A percentile compares a stretch with the other conserved stretches of the same genome.
Conservation (phyloP, 169 alveolate genomes). For the Plasmodium vinckei region DNA sequence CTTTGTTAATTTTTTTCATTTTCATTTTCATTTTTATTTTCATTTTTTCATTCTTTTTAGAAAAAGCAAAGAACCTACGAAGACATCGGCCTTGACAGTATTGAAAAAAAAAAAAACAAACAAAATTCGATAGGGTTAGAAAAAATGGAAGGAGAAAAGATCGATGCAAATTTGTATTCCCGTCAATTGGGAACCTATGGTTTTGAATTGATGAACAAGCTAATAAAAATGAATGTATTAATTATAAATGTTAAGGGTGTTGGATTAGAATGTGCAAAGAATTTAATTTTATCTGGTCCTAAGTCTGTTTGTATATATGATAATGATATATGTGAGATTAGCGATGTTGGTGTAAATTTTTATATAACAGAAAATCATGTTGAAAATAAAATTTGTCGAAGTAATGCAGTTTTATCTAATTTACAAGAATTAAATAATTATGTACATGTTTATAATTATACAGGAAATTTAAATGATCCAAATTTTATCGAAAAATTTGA, state of each 20-base stretch:
- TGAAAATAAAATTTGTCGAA: slow-evolving; percentile 91
- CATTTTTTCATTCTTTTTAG: neutral
- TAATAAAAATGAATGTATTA: slow-evolving; percentile 92
- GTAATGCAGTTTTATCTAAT: slow-evolving; percentile 94
- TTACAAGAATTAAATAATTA: slow-evolving; percentile 65
- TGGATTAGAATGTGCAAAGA: slow-evolving; percentile 94
- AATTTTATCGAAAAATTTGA: slow-evolving; percentile 77
- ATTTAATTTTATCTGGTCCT: slow-evolving; percentile 97
- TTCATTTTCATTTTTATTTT: too few species aligned
- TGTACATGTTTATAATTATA: slow-evolving; percentile 74
- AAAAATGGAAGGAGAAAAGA: slow-evolving; percentile 41
- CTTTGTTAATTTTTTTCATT: too few species aligned
- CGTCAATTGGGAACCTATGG: slow-evolving; percentile 99
- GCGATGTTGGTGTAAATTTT: slow-evolving; percentile 96
- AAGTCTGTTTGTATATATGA: slow-evolving; percentile 93
- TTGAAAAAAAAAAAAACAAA: slow-evolving; percentile 17
- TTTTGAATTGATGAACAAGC: slow-evolving; percentile 97
- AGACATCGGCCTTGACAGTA: slow-evolving; percentile 21
- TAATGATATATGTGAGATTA: slow-evolving; percentile 84
- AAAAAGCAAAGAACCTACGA: slow-evolving; percentile 42
- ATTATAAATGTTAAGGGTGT: slow-evolving; percentile 96
- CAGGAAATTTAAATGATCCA: neutral
- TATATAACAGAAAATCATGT: slow-evolving; percentile 93
- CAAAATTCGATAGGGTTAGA: neutral
- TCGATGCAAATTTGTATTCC: slow-evolving; percentile 97